phyloP scores from a whole-genome alignment of 73 alveolate genomes.

The Durusdinium trenchii region DNA sequence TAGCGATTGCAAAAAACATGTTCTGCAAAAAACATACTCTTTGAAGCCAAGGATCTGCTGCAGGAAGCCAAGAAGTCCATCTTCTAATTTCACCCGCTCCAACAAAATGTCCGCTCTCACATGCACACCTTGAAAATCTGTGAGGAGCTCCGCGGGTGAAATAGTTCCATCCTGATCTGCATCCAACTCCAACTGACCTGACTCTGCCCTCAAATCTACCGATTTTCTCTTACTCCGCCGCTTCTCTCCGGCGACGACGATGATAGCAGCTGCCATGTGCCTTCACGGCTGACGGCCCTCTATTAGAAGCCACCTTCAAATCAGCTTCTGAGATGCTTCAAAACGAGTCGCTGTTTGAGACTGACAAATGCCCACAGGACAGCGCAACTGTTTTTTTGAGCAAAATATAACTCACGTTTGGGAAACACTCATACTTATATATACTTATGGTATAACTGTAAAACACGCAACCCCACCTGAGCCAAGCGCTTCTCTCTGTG shows the following conservation, averaged over 20 bases:
- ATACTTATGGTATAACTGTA: too few species aligned
- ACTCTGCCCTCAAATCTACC: neutral
- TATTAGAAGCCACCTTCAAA: neutral
- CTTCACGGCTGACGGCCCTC: too few species aligned
- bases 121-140: neutral
- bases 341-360: neutral
- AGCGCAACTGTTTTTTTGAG: too few species aligned
- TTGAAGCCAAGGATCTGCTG: neutral
- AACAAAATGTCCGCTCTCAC: slow-evolving; percentile 1
- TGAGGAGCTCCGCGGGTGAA: neutral
- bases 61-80: slow-evolving; percentile 29
- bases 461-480: too few species aligned
- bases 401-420: too few species aligned
- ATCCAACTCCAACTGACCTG: slow-evolving; percentile 32
- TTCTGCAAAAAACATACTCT: too few species aligned
- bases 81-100: slow-evolving; percentile 39
- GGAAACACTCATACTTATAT: too few species aligned
- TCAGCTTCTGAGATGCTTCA: slow-evolving; percentile 15
- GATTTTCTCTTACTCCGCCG: neutral
- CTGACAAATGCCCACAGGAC: too few species aligned
- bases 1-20: neutral
- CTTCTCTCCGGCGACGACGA: slow-evolving; percentile 7
- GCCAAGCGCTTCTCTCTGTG: slow-evolving; percentile 59
- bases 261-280: slow-evolving; percentile 27
- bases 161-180: slow-evolving; percentile 11